phyloP scores from a whole-genome alignment of 2,329 filamentous ascomycete species.

The Arthrinium puccinioides region DNA sequence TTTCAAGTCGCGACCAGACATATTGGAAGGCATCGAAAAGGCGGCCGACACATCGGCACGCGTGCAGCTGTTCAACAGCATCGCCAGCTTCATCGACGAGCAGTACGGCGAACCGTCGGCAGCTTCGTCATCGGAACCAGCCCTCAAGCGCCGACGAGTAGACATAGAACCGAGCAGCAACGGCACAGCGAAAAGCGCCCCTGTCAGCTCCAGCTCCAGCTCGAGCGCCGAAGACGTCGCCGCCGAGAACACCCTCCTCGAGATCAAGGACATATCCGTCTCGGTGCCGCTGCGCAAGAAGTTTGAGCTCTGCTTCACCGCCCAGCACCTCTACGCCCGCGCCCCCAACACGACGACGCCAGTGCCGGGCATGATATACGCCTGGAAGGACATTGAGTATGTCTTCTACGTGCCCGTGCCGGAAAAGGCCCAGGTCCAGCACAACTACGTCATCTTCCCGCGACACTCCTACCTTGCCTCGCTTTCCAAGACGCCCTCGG shows the following conservation, averaged over 20 bases:
- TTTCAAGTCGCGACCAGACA: conserved; percentile 49
- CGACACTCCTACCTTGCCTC: conserved; percentile 44
- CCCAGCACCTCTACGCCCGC: conserved; percentile 50
- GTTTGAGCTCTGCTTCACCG: conserved; percentile 56
- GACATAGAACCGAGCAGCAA: conserved; percentile 30
- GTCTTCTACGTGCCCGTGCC: conserved; percentile 58
- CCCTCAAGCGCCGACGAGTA: conserved; percentile 45
- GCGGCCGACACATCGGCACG: conserved; percentile 45
- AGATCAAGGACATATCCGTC: conserved; percentile 61
- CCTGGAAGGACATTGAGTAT: conserved; percentile 57
- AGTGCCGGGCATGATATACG: conserved; percentile 46
- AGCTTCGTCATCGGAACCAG: conserved; percentile 30
- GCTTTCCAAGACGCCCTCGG: conserved; percentile 28
- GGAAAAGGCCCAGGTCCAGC: conserved; percentile 57
- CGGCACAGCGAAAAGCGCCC: conserved; percentile 13
- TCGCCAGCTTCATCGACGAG: conserved; percentile 42
- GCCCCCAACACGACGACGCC: conserved; percentile 43
- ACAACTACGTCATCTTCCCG: conserved; percentile 60
- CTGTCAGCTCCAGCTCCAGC: conserved; percentile 6
- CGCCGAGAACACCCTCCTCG: conserved; percentile 46
- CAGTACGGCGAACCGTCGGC: conserved; percentile 23
- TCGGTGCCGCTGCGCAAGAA: conserved; percentile 63
- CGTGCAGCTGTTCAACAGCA: conserved; percentile 49
- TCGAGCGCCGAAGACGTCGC: conserved; percentile 32
- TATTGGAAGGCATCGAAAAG: conserved; percentile 44